phyloP scores from a whole-genome alignment of 345 rosid genomes.

The Eucalyptus rudis region DNA sequence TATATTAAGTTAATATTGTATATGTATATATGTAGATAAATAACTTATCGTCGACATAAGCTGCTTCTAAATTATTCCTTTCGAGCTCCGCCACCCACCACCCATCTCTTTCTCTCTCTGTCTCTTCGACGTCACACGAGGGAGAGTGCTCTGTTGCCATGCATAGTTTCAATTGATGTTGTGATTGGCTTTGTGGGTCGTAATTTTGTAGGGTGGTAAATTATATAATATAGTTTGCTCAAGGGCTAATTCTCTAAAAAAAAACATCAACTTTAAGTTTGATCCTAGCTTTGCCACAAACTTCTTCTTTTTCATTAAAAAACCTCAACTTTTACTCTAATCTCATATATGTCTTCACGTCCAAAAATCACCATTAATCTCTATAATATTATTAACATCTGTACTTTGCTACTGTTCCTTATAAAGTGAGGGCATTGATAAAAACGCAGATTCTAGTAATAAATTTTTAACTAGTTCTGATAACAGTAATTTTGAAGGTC shows the following conservation, averaged over 20 bases:
- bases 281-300: too few relatives aligned
- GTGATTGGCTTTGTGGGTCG: background rate
- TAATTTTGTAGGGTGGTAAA: background rate
- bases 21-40: background rate
- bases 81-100: background rate
- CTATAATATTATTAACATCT: background rate
- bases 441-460: rapidly evolving
- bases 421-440: background rate
- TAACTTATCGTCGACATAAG: background rate
- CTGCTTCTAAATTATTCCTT: background rate
- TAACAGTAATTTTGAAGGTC: background rate
- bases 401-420: too few relatives aligned
- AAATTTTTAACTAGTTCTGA: background rate
- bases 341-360: background rate
- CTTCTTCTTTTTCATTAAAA: too few relatives aligned
- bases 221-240: background rate
- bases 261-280: background rate
- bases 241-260: background rate
- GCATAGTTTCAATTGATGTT: background rate
- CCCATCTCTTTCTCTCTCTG: background rate
- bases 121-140: background rate
- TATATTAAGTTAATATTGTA: background rate
- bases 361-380: background rate
- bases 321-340: background rate
- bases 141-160: too few relatives aligned